Evolutionary conservation across 2,329 filamentous ascomycete species (phyloP).

Genomic region (Fonsecaea pedrosoi): DNA sequence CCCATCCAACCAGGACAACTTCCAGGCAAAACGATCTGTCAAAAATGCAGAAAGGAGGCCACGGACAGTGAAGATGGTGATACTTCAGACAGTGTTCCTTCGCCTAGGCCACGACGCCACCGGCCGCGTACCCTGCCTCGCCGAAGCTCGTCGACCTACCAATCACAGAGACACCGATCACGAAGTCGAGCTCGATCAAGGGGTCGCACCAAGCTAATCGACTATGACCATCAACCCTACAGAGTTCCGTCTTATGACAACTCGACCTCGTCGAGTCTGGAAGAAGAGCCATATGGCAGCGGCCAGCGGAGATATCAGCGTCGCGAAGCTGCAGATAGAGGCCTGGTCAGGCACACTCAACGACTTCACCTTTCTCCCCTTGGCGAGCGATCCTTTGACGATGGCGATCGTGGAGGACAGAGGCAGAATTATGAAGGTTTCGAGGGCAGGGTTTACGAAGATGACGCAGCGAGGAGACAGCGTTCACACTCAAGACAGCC

Average conservation of each 20-base stretch:
- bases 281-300: slow-evolving; percentile 8
- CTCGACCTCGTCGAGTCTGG: slow-evolving; percentile 16
- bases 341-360: slow-evolving; percentile 12
- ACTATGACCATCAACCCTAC: slow-evolving; percentile 8
- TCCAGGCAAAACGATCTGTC: slow-evolving; percentile 37
- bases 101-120: slow-evolving; percentile 15
- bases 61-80: slow-evolving; percentile 38
- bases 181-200: slow-evolving; percentile 18
- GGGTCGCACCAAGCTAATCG: neutral
- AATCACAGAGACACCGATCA: slow-evolving; percentile 8
- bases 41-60: slow-evolving; percentile 34
- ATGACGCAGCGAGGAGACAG: slow-evolving; percentile 2
- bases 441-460: slow-evolving; percentile 19
- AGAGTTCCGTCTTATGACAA: slow-evolving; percentile 11
- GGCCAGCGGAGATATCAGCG: slow-evolving; percentile 13
- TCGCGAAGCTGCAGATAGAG: neutral
- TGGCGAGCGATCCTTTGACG: slow-evolving; percentile 17
- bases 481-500: slow-evolving; percentile 11
- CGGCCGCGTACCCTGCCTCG: slow-evolving; percentile 17
- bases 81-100: slow-evolving; percentile 26
- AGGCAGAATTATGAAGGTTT: neutral
- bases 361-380: slow-evolving; percentile 24
- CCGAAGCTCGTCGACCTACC: slow-evolving; percentile 9
- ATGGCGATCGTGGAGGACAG: neutral
- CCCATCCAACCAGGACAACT: slow-evolving; percentile 36